phyloP scores from a whole-genome alignment of 371 early-diverging fungal species.

The Rhizopus stolonifer region DNA sequence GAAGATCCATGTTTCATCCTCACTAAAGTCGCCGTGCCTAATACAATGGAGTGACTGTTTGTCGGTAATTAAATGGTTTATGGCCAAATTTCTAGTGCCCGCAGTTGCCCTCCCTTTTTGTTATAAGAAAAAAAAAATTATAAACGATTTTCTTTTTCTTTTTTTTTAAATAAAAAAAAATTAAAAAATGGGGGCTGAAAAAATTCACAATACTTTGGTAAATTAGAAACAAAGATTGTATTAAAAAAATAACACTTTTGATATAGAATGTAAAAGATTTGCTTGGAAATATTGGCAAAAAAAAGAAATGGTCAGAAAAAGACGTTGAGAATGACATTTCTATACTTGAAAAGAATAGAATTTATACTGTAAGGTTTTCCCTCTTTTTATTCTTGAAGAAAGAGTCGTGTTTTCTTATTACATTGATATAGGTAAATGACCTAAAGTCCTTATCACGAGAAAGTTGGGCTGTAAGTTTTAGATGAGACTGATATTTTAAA shows the following conservation, averaged over 20 bases:
- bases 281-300: constrained; percentile 19
- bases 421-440: constrained; percentile 29
- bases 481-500: too few species aligned
- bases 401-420: neutral
- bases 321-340: constrained; percentile 41
- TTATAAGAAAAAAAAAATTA: neutral
- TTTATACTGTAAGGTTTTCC: constrained; percentile 23
- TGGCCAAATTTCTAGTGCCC: too few species aligned
- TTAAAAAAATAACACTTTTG: neutral
- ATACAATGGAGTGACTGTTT: too few species aligned
- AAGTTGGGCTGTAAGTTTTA: constrained; percentile 48
- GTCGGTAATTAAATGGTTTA: too few species aligned
- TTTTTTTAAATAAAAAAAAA: neutral
- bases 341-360: constrained; percentile 39
- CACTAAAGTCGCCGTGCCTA: too few species aligned
- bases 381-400: neutral
- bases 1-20: too few species aligned
- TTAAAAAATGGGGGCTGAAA: neutral
- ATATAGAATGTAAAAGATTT: constrained; percentile 16
- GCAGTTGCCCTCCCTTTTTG: too few species aligned
- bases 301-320: constrained; percentile 42
- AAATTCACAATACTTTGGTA: neutral
- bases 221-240: neutral
- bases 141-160: constrained; percentile 1
- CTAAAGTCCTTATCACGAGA: constrained; percentile 42